Evolutionary conservation across 148 eudicot genomes (phyloP), one percentile per base, ranked within the genome.

Genomic region (Fallopia convolvulus): DNA sequence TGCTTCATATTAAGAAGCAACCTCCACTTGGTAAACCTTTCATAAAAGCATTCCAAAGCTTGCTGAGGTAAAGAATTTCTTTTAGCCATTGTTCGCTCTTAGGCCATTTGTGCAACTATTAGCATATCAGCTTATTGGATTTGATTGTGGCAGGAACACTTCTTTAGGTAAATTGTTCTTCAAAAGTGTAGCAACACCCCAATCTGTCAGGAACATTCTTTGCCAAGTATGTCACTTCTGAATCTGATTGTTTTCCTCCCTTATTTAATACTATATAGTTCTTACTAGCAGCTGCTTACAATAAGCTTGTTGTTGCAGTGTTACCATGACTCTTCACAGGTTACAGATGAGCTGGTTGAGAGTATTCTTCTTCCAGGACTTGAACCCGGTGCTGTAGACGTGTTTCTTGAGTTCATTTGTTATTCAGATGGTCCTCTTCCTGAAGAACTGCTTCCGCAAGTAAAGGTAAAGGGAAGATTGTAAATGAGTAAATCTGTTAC

Each of bases 381-480:
- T 65, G 85, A 92, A 60, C 97, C 97, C 74, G 99, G 99, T 80
- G 99, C 99, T 78, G 97, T 80, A 3, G 99, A 92, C 72, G 99
- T 95, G 47, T 95, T 95, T 85, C 94, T 95, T 26, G 99, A 95
- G 88, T 95, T 95, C 81, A 92, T 95, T 75, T 95, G 99, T 78
- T 95, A 95, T 80, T 95, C 99, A 1, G 94, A 82, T 1, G 99
- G 99, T 36, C 97, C 99, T 73, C 97, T 95, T 79, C 99, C 99
- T 0, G 99, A 92, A 85, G 97, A 95, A 68, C 85, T 95, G 75
- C 83, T 95, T 73, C 99, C 99, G 78, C 94, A 83, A 87, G 97
- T 91, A 77, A 91, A 92, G 99, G 99, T 94, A 63, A 26, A 42
- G 63, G 60, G 65, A 21, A 26, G 36, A 61, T 26, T 26, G 68